phyloP scores from a whole-genome alignment of 441 rosid genomes.

The Oxalis stricta region DNA sequence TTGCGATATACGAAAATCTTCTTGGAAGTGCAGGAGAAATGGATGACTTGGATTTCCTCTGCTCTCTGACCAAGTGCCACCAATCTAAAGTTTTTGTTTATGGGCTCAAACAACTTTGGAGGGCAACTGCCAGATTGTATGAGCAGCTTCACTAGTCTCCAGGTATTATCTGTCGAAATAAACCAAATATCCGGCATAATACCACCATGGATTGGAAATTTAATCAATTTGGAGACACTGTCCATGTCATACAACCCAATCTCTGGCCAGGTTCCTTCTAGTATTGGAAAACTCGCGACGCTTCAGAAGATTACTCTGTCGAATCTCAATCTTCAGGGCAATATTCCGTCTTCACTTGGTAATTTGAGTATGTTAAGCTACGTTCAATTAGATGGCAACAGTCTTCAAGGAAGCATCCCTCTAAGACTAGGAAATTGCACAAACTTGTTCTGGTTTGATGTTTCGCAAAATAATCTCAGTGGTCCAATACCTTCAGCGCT shows the following conservation, averaged over 20 bases:
- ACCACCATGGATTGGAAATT: not conserved
- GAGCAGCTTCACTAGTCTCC: not conserved
- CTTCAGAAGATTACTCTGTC: no score
- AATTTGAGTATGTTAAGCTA: no score
- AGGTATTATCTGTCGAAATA: not conserved
- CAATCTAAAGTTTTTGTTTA: not conserved
- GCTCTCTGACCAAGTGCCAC: slow-evolving; percentile 6
- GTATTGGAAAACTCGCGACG: no score
- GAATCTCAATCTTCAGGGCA: no score
- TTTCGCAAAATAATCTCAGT: no score
- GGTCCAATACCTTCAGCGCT: not conserved
- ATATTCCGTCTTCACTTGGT: no score
- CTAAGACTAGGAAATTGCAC: no score
- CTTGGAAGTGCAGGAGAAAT: slow-evolving; percentile 5
- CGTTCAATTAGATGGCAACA: no score
- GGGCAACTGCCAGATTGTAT: slow-evolving; percentile 2
- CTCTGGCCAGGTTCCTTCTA: no score
- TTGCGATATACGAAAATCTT: not conserved
- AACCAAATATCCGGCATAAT: slow-evolving; percentile 1
- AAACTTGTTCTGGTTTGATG: no score
- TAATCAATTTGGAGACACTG: not conserved
- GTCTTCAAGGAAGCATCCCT: no score
- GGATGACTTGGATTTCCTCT: slow-evolving; percentile 3
- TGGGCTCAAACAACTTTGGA: not conserved
- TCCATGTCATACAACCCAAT: no score